Conservation (phyloP, 495 filamentous ascomycete genomes). For the Talaromyces adpressus region DNA sequence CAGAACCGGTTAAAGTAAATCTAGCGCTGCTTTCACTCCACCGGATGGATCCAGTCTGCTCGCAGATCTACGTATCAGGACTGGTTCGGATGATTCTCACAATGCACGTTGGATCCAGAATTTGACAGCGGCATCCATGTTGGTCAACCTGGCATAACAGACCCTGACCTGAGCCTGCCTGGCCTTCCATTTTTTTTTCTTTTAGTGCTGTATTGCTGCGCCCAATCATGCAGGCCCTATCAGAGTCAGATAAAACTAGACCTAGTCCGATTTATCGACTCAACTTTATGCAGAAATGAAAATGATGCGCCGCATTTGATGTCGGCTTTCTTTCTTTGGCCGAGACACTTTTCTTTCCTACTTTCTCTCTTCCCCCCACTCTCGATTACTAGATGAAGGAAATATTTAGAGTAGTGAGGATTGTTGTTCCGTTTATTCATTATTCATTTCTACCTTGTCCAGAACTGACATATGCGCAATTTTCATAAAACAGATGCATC, state of each 20-base stretch:
- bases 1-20: slow-evolving; percentile 1
- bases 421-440: neutral
- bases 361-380: neutral
- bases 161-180: neutral
- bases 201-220: slow-evolving; percentile 1
- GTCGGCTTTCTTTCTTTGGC: slow-evolving; percentile 5
- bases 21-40: neutral
- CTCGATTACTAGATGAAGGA: slow-evolving; percentile 2
- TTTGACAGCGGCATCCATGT: slow-evolving; percentile 4
- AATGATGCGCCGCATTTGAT: slow-evolving; percentile 10
- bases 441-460: slow-evolving; percentile 3
- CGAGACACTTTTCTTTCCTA: neutral
- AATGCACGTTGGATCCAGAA: slow-evolving; percentile 6
- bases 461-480: neutral
- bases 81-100: neutral
- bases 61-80: slow-evolving; percentile 1
- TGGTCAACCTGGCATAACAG: slow-evolving; percentile 3
- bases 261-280: slow-evolving; percentile 2
- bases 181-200: neutral
- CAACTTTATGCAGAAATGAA: slow-evolving; percentile 6
- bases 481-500: neutral
- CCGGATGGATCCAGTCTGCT: neutral
- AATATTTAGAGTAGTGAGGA: neutral
- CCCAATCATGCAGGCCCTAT: slow-evolving; percentile 6
- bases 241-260: neutral